These are phyloP conservation scores for Aspergillus amoenus DNA, from an alignment of 2,329 filamentous ascomycete species.

Conservation along the genomic window DNA sequence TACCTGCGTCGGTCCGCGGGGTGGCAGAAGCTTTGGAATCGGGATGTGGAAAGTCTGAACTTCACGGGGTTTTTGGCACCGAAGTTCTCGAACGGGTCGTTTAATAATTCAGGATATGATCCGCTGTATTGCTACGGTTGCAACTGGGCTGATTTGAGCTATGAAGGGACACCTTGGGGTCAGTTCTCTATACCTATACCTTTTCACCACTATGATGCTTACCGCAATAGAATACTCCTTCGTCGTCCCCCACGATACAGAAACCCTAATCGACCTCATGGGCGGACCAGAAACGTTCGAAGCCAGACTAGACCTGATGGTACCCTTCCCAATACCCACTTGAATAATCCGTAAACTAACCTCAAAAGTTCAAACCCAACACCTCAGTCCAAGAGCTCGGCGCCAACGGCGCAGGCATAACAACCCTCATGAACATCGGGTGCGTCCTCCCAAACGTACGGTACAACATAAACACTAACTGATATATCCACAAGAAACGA, in stretches of 20 bases:
- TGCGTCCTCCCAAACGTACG: constrained; percentile 1
- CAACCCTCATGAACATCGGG: constrained; percentile 59
- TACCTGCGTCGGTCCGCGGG: constrained; percentile 66
- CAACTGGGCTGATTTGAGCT: constrained; percentile 64
- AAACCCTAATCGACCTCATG: constrained; percentile 52
- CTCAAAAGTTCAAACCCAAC: constrained; percentile 44
- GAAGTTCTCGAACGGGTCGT: constrained; percentile 49
- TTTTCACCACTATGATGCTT: background rate
- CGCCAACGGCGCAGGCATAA: constrained; percentile 32
- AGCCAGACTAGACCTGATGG: constrained; percentile 58
- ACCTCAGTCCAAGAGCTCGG: constrained; percentile 30
- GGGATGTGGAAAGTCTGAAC: constrained; percentile 54
- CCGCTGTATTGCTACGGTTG: constrained; percentile 61
- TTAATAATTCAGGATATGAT: constrained; percentile 46
- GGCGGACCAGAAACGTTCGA: constrained; percentile 58
- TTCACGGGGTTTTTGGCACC: constrained; percentile 61
- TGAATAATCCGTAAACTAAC: background rate
- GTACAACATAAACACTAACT: background rate
- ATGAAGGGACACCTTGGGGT: constrained; percentile 61
- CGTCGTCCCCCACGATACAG: constrained; percentile 66
- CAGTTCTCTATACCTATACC: constrained; percentile 4
- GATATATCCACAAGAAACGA: constrained; percentile 54
- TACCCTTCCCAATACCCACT: constrained; percentile 7
- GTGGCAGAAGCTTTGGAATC: constrained; percentile 72
- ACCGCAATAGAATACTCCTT: constrained; percentile 55